phyloP scores from a whole-genome alignment of 2,329 filamentous ascomycete species.

The Fusarium praegraminearum region DNA sequence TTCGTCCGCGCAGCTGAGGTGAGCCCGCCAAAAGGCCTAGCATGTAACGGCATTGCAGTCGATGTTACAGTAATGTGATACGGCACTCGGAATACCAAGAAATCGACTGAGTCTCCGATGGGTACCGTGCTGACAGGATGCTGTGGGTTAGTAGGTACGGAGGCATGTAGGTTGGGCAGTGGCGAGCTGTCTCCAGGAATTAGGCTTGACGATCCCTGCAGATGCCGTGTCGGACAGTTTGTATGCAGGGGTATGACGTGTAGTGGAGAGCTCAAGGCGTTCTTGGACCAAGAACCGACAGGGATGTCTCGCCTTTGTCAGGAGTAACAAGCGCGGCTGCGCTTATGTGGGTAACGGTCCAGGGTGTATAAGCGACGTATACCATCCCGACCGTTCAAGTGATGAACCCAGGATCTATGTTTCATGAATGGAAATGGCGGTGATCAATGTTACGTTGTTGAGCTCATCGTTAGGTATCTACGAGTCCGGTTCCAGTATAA shows the following conservation, averaged over 20 bases:
- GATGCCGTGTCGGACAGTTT: constrained; percentile 10
- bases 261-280: constrained; percentile 37
- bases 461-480: not conserved
- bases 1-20: constrained; percentile 31
- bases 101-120: constrained; percentile 10
- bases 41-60: not conserved
- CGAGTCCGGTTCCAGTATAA: constrained; percentile 14
- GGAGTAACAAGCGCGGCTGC: constrained; percentile 9
- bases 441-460: not conserved
- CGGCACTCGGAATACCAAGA: constrained; percentile 20
- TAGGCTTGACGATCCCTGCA: constrained; percentile 18
- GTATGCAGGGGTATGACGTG: constrained; percentile 31
- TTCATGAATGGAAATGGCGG: not conserved
- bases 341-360: constrained; percentile 12
- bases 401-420: not conserved
- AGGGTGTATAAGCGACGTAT: not conserved
- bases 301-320: constrained; percentile 3
- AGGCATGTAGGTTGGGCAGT: constrained; percentile 4
- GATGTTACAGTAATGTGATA: not conserved
- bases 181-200: constrained; percentile 30
- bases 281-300: constrained; percentile 8
- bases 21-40: constrained; percentile 4
- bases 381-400: not conserved
- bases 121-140: constrained; percentile 11
- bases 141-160: not conserved